phyloP scores from a whole-genome alignment of 768 basidiomycete genomes.

The Tylopilus rubrobrunneus region DNA sequence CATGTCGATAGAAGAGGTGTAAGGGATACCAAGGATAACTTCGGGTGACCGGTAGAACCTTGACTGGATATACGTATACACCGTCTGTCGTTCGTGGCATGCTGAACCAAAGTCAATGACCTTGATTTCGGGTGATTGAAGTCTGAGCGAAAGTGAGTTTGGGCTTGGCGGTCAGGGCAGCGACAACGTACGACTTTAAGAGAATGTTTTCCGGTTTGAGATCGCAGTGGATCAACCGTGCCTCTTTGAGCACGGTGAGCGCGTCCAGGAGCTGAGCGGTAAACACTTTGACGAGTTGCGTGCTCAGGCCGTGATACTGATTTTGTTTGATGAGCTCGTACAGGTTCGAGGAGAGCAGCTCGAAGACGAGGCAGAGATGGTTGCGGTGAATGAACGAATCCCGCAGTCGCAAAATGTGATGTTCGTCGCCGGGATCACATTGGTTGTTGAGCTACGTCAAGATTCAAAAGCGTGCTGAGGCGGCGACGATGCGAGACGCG shows the following conservation, averaged over 20 bases:
- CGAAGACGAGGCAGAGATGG: constrained; percentile 97
- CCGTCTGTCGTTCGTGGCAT: constrained; percentile 98
- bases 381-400: constrained; percentile 97
- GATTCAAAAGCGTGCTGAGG: background rate
- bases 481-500: constrained; percentile 32
- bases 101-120: constrained; percentile 99
- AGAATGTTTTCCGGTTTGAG: constrained; percentile 98
- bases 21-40: constrained; percentile 91
- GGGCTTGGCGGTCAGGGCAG: background rate
- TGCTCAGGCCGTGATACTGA: constrained; percentile 95
- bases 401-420: constrained; percentile 91
- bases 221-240: constrained; percentile 96
- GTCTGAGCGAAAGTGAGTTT: constrained; percentile 40
- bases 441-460: constrained; percentile 81
- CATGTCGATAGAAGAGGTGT: constrained; percentile 97
- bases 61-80: constrained; percentile 99
- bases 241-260: constrained; percentile 89
- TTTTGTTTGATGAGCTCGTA: constrained; percentile 99
- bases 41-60: constrained; percentile 98
- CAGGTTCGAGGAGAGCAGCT: constrained; percentile 92
- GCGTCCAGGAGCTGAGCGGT: constrained; percentile 94
- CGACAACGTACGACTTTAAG: constrained; percentile 75
- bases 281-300: constrained; percentile 97
- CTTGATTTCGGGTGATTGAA: constrained; percentile 97
- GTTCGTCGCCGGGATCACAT: constrained; percentile 91